A percentile compares a stretch with the other conserved stretches of the same genome.
Conservation (phyloP, 2,329 filamentous ascomycete genomes). For the Fusarium continuum region DNA sequence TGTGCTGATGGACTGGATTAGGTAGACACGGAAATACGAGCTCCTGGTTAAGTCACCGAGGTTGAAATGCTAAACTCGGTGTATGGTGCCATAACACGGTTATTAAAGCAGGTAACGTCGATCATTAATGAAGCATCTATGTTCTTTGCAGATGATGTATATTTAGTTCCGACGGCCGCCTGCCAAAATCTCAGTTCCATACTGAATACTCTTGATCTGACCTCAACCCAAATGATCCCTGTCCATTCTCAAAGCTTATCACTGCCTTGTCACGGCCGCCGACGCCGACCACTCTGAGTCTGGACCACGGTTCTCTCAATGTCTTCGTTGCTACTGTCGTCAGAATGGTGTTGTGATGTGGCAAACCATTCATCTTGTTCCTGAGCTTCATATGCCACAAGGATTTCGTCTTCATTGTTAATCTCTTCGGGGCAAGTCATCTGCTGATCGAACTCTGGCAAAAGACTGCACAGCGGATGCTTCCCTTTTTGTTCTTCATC, state of each 20-base stretch:
- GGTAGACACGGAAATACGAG: constrained; percentile 44
- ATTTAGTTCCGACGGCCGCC: neutral
- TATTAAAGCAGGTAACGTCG: constrained; percentile 10
- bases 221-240: neutral
- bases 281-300: too few relatives aligned
- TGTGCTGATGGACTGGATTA: constrained; percentile 44
- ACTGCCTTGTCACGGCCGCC: too few relatives aligned
- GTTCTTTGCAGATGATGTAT: constrained; percentile 1
- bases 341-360: neutral
- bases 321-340: neutral
- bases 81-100: constrained; percentile 7
- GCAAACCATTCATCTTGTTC: constrained; percentile 11
- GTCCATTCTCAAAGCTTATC: too few relatives aligned
- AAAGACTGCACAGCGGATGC: constrained; percentile 15
- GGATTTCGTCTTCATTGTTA: neutral
- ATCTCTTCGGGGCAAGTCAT: neutral
- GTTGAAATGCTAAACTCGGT: neutral
- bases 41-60: constrained; percentile 33
- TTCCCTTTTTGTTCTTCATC: neutral
- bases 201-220: neutral
- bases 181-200: neutral
- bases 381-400: constrained; percentile 2
- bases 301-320: neutral
- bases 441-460: constrained; percentile 4
- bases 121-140: constrained; percentile 13